Evolutionary conservation across 1,139 yeast species (phyloP).

Genomic region (Geotrichum cucujoidarum): DNA sequence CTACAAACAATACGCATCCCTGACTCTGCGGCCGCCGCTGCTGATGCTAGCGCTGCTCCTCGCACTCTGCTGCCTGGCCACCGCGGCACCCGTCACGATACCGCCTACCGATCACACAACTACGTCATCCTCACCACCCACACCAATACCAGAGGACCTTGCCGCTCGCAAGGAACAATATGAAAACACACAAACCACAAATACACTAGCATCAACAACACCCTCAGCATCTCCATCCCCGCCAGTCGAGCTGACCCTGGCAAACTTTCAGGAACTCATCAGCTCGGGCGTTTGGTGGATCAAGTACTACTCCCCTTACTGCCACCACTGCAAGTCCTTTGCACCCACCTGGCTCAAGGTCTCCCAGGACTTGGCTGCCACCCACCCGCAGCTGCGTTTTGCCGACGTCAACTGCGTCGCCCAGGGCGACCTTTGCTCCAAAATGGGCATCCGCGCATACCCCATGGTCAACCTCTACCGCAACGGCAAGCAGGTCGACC

Average conservation of each 20-base stretch:
- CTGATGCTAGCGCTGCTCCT: no score
- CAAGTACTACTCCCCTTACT: constrained; percentile 42
- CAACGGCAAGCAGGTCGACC: constrained; percentile 33
- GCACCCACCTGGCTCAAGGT: constrained; percentile 40
- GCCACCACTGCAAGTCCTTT: constrained; percentile 38
- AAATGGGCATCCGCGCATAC: constrained; percentile 30
- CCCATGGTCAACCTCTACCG: constrained; percentile 37
- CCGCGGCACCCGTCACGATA: no score
- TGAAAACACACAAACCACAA: no score
- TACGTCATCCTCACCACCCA: no score
- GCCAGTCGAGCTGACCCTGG: constrained; percentile 11
- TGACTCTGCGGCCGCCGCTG: no score
- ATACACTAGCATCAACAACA: no score
- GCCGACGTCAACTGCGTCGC: constrained; percentile 41
- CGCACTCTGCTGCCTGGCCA: no score
- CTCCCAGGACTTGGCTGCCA: constrained; percentile 24
- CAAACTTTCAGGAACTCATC: constrained; percentile 16
- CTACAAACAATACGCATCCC: no score
- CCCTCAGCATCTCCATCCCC: no score
- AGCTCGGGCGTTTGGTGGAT: constrained; percentile 38
- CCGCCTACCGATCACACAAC: no score
- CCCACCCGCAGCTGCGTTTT: constrained; percentile 31
- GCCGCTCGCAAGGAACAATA: no score
- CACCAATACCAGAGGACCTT: no score
- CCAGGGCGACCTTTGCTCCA: constrained; percentile 40